Evolutionary conservation across 306 rosid species (phyloP).

Genomic region (Cucumis hystrix): DNA sequence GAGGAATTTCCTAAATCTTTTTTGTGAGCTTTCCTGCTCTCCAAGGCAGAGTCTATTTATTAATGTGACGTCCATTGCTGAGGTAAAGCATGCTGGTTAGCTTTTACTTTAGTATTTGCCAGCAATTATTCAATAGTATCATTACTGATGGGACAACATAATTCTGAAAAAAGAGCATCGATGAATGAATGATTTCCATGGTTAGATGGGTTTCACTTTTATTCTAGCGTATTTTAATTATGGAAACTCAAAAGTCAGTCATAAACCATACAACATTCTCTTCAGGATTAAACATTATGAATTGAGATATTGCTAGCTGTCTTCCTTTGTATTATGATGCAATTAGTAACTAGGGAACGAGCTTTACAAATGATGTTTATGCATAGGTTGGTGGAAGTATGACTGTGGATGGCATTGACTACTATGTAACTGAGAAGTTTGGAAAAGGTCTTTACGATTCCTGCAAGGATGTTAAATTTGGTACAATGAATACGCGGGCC

Average conservation of each 20-base stretch:
- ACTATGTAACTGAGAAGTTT: constrained; percentile 37
- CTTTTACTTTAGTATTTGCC: neutral
- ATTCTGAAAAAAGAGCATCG: neutral
- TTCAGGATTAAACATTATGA: neutral
- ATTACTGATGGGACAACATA: neutral
- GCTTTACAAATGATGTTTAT: neutral
- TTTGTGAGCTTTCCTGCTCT: constrained; percentile 93
- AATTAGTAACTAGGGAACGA: constrained; percentile 4
- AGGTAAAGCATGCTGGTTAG: constrained; percentile 38
- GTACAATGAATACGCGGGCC: constrained; percentile 96
- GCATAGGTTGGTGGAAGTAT: constrained; percentile 47
- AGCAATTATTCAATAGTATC: neutral
- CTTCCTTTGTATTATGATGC: constrained; percentile 2
- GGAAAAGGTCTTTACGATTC: constrained; percentile 65
- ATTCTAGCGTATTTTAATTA: neutral
- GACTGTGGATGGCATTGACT: constrained; percentile 89
- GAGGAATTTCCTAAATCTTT: constrained; percentile 88
- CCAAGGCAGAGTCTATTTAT: constrained; percentile 80
- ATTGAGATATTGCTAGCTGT: neutral
- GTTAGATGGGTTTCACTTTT: neutral
- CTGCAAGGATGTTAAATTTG: constrained; percentile 95
- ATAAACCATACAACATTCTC: neutral
- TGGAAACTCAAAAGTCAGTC: neutral
- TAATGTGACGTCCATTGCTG: constrained; percentile 65
- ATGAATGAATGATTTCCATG: neutral